phyloP scores from a whole-genome alignment of 1,139 yeast species.

The Pichia sp. region DNA sequence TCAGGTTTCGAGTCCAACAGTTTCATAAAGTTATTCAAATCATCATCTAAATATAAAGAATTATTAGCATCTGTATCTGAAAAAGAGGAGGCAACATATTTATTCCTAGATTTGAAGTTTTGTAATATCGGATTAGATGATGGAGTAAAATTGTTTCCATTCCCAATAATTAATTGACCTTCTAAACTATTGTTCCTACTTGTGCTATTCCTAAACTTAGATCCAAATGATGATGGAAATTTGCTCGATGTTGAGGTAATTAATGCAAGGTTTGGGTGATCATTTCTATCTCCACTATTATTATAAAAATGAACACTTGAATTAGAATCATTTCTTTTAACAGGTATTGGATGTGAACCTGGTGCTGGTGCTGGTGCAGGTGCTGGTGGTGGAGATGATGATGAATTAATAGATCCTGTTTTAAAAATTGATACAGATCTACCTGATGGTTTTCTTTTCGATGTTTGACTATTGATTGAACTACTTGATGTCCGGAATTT shows the following conservation, averaged over 20 bases:
- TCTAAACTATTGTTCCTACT: constrained; percentile 28
- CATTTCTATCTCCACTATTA: constrained; percentile 12
- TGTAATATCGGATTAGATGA: constrained; percentile 23
- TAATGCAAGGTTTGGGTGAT: constrained; percentile 1
- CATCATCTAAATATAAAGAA: constrained; percentile 46
- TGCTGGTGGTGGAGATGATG: constrained; percentile 38
- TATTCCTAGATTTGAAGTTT: constrained; percentile 21
- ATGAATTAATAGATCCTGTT: constrained; percentile 50
- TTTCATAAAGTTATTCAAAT: constrained; percentile 71
- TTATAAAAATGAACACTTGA: constrained; percentile 34
- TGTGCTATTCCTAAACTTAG: constrained; percentile 31
- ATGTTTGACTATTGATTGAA: constrained; percentile 20
- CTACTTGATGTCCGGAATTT: constrained; percentile 19
- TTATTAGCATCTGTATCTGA: constrained; percentile 29
- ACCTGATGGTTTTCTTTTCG: constrained; percentile 25
- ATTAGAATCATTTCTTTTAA: constrained; percentile 46
- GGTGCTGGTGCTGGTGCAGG: constrained; percentile 1
- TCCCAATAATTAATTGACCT: constrained; percentile 17
- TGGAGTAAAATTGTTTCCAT: constrained; percentile 10
- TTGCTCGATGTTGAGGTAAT: constrained; percentile 34
- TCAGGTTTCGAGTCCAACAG: constrained; percentile 68
- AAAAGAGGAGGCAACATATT: constrained; percentile 19
- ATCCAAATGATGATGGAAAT: constrained; percentile 53
- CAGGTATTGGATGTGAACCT: constrained; percentile 34
- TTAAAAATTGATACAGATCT: constrained; percentile 53